Conservation (phyloP, 2,329 filamentous ascomycete genomes). For the Penicillium sp. region DNA sequence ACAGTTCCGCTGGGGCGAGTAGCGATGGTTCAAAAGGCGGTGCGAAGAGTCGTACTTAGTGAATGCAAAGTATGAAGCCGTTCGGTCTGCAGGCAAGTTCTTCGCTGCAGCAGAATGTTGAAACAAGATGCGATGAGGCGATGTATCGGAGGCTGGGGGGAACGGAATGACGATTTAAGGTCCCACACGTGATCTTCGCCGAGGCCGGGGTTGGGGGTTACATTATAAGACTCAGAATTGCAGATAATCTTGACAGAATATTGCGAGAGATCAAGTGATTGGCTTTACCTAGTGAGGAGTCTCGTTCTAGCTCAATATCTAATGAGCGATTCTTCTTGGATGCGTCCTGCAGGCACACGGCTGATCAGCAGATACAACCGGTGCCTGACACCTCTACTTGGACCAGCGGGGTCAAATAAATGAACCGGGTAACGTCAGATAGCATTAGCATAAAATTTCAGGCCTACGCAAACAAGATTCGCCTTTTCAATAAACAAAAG, state of each 20-base stretch:
- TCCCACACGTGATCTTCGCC: slow-evolving; percentile 26
- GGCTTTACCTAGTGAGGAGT: no score
- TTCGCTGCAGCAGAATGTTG: background rate
- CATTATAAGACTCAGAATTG: slow-evolving; percentile 7
- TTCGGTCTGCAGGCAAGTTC: background rate
- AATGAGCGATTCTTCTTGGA: background rate
- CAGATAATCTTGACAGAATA: no score
- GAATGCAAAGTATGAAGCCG: background rate
- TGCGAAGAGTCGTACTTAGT: background rate
- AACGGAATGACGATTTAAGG: slow-evolving; percentile 16
- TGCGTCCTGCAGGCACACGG: background rate
- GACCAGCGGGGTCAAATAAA: slow-evolving; percentile 4
- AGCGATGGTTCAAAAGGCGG: background rate
- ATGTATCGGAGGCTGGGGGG: slow-evolving; percentile 11
- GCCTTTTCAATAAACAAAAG: slow-evolving; percentile 30
- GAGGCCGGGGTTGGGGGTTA: slow-evolving; percentile 18
- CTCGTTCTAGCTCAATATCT: no score
- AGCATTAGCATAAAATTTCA: slow-evolving; percentile 29
- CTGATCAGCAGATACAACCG: background rate
- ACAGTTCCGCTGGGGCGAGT: background rate
- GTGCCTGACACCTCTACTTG: slow-evolving; percentile 3
- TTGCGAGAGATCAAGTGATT: no score
- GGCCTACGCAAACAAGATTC: slow-evolving; percentile 26
- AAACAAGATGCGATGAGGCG: slow-evolving; percentile 3
- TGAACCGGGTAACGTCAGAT: slow-evolving; percentile 23